A percentile compares a stretch with the other conserved stretches of the same genome.
phyloP scores from a whole-genome alignment of 768 basidiomycete species.

The Lentinula detonsa region DNA sequence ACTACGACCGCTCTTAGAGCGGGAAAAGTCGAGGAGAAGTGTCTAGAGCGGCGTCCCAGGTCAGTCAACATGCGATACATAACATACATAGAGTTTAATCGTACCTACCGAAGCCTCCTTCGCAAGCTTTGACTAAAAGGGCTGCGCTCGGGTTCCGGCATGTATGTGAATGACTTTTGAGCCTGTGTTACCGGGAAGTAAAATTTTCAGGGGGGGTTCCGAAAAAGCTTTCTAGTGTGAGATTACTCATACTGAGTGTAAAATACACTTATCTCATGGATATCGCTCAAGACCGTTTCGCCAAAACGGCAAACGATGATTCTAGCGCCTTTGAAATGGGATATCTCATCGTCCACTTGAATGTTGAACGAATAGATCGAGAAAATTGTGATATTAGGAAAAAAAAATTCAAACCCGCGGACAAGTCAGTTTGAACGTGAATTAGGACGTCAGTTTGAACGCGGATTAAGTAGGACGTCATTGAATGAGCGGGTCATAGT shows the following conservation, averaged over 20 bases:
- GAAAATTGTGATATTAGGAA: no score
- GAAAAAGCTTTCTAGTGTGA: not conserved
- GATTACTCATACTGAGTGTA: not conserved
- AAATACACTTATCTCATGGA: not conserved
- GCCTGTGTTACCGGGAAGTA: no score
- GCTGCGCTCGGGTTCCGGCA: not conserved
- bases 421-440: no score
- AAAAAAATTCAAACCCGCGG: no score
- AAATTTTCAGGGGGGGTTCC: not conserved
- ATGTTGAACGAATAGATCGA: no score
- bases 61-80: not conserved
- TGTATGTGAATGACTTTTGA: not conserved
- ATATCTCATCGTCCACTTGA: no score
- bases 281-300: not conserved
- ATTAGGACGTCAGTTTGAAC: no score
- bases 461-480: no score
- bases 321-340: not conserved
- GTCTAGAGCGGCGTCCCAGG: not conserved
- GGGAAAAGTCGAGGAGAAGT: not conserved
- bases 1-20: not conserved
- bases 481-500: no score
- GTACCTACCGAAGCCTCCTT: not conserved
- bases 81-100: not conserved
- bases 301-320: not conserved
- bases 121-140: not conserved